Evolutionary conservation across 2,329 filamentous ascomycete species (phyloP).

Genomic region (Coniella lustricola): DNA sequence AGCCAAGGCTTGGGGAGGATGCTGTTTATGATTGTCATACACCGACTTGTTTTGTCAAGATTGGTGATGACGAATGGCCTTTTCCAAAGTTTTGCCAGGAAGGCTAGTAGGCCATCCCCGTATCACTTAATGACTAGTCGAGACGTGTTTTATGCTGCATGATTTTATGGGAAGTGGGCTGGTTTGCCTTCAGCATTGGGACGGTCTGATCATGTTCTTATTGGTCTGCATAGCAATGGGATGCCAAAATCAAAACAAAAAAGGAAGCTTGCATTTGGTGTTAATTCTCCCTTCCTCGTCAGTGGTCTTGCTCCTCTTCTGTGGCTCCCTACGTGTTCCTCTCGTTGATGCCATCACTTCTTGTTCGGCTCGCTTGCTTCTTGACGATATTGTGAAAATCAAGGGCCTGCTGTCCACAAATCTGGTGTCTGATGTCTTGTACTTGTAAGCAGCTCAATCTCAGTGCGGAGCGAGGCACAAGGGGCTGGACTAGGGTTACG

Average conservation of each 20-base stretch:
- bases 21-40: constrained; percentile 1
- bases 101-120: constrained; percentile 8
- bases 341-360: too few relatives aligned
- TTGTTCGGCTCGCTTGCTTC: too few relatives aligned
- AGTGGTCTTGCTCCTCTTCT: neutral
- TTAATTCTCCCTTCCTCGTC: neutral
- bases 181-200: neutral
- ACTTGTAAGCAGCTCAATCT: too few relatives aligned
- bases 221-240: neutral
- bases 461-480: too few relatives aligned
- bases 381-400: too few relatives aligned
- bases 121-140: constrained; percentile 1
- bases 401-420: too few relatives aligned
- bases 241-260: too few relatives aligned
- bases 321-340: neutral
- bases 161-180: neutral
- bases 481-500: too few relatives aligned
- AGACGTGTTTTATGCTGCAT: neutral
- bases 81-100: constrained; percentile 13
- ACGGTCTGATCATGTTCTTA: neutral
- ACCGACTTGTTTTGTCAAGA: constrained; percentile 6
- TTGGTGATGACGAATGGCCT: constrained; percentile 12
- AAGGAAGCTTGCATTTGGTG: neutral
- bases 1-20: constrained; percentile 1
- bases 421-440: too few relatives aligned